These are phyloP conservation scores for Backusella circina DNA, from an alignment of 192 early-diverging fungal species.

Conservation along the genomic window DNA sequence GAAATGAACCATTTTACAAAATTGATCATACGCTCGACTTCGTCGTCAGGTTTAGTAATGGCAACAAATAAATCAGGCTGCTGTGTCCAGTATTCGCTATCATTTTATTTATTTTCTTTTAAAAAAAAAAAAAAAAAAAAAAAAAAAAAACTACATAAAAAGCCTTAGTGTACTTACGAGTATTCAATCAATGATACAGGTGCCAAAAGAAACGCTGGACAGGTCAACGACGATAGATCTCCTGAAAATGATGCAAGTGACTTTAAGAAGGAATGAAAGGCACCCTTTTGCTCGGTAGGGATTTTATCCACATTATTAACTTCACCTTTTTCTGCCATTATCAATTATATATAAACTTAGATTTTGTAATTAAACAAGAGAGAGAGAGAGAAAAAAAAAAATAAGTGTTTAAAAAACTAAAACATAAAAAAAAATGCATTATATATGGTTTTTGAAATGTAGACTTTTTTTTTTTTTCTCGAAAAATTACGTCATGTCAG, in stretches of 20 bases:
- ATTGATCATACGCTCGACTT: constrained; percentile 62
- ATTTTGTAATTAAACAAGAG: too few relatives aligned
- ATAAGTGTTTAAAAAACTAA: too few relatives aligned
- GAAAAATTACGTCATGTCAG: too few relatives aligned
- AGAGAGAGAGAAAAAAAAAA: too few relatives aligned
- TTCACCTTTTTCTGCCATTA: neutral
- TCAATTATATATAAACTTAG: too few relatives aligned
- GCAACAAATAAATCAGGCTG: constrained; percentile 58
- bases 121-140: too few relatives aligned
- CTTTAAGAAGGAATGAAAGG: constrained; percentile 59
- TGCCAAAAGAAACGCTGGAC: constrained; percentile 69
- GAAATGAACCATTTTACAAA: too few relatives aligned
- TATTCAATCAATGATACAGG: constrained; percentile 75
- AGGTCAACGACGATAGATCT: constrained; percentile 72
- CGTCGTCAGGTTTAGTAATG: constrained; percentile 53
- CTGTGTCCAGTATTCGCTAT: constrained; percentile 55
- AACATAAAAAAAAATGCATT: too few relatives aligned
- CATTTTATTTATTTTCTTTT: neutral
- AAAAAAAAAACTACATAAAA: too few relatives aligned
- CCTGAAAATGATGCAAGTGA: constrained; percentile 72
- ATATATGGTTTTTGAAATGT: too few relatives aligned
- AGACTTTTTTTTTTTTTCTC: too few relatives aligned
- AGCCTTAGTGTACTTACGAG: too few relatives aligned
- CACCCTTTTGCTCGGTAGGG: constrained; percentile 52
- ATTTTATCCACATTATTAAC: constrained; percentile 33